Percentiles rank a stretch among this genome's conserved stretches.
Evolutionary conservation across 176 grass and related monocot species (phyloP).

Genomic region (Triticum aestivum): IWGSC_CS_RefSeq_v2.1 NC_057803.1:100115678-100116177

Average conservation of each 20-base stretch:
- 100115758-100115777: not conserved
- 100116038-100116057: not conserved
- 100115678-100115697: too few relatives aligned
- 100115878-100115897: constrained; percentile 70
- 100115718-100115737: too few relatives aligned
- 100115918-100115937: constrained; percentile 43
- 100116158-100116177: not conserved
- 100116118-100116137: not conserved
- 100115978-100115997: not conserved
- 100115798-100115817: not conserved
- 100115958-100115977: not conserved
- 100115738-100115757: not conserved
- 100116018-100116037: not conserved
- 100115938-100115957: constrained; percentile 8
- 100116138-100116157: not conserved
- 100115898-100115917: constrained; percentile 74
- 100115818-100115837: constrained; percentile 49
- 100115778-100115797: not conserved
- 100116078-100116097: not conserved
- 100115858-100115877: constrained; percentile 87
- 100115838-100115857: constrained; percentile 59
- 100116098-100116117: not conserved
- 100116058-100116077: not conserved
- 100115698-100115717: too few relatives aligned
- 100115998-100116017: too few relatives aligned